Base-by-base conservation (phyloP, 495 filamentous ascomycete genomes). In the Penicillium bovifimosum region DNA sequence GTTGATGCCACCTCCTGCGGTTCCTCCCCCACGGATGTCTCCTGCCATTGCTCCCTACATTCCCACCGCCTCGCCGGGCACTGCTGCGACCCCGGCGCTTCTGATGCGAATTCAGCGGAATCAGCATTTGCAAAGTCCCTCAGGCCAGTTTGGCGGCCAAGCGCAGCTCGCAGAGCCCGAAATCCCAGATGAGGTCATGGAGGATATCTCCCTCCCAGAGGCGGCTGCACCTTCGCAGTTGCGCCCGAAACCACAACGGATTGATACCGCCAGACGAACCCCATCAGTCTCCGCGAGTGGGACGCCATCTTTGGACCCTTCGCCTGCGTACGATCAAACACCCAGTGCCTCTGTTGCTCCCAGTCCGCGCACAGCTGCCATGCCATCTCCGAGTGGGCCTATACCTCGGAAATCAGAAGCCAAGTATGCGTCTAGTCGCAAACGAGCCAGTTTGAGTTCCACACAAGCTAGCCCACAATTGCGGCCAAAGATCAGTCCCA, bases 401-500 rank as follows among this genome's bases (percentile, higher is more conserved):
- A 50, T 72, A 24, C 60, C 62, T 10, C 74, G 68, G 47, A 71
- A 69, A 47, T 68, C 72, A 14, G 71, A 75, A 33, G 54, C 73
- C 65, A 41, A 68, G 62, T 32, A 42, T 51, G 45, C 66, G 48
- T 70, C 46, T 13, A 56, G 54, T 54, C 65, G 72, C 61, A 96
- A 96, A 73, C 81, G 92, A 31, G 75, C 78, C 6, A 93, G 88
- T 53, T 70, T 83, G 31, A 83, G 79, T 61, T 90, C 88, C n/a
- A 79, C 86, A n/a, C 84, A 87, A 5, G 80, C 84, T 8, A 86
- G 82, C 50, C 93, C 93, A 6, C 91, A 90, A 17, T 63, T 98
- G 35, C 76, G 87, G n/a, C 93, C 93, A 18, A 91, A 85, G 64
- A 96, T 97, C 48, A 96, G 90, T 14, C 93, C 93, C 5, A 92